phyloP scores from a whole-genome alignment of 2,329 filamentous ascomycete genomes.

The Aspergillus sclerotialis region DNA sequence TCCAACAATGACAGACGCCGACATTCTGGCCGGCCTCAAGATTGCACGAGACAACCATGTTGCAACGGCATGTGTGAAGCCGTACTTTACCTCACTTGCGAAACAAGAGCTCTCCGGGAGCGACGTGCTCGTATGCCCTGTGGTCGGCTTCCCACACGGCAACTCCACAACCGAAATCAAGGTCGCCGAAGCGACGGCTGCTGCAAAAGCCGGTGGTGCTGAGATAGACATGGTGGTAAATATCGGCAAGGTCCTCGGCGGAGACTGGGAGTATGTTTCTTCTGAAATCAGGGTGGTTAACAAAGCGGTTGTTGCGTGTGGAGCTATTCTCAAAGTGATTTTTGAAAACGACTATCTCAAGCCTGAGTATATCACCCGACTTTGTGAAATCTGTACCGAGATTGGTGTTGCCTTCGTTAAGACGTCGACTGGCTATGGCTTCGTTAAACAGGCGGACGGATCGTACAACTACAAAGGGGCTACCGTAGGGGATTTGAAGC shows the following conservation, averaged over 20 bases:
- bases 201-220: slow-evolving; percentile 41
- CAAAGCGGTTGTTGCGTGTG: slow-evolving; percentile 36
- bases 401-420: slow-evolving; percentile 52
- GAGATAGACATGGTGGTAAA: slow-evolving; percentile 58
- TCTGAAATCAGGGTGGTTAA: slow-evolving; percentile 49
- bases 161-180: slow-evolving; percentile 51
- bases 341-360: slow-evolving; percentile 55
- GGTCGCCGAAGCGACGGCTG: slow-evolving; percentile 45
- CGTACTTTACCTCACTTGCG: slow-evolving; percentile 48
- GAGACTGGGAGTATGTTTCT: slow-evolving; percentile 51
- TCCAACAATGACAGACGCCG: slow-evolving; percentile 53
- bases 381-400: slow-evolving; percentile 50
- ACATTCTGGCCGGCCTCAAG: slow-evolving; percentile 44
- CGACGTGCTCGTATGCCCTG: slow-evolving; percentile 48
- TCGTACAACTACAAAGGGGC: slow-evolving; percentile 50
- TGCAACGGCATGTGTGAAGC: slow-evolving; percentile 53
- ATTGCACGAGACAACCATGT: slow-evolving; percentile 44
- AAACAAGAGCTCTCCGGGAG: slow-evolving; percentile 41
- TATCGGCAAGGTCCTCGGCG: slow-evolving; percentile 50
- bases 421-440: slow-evolving; percentile 56
- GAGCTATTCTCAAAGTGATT: slow-evolving; percentile 52
- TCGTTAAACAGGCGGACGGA: slow-evolving; percentile 49
- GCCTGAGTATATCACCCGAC: slow-evolving; percentile 42
- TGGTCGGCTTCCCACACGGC: slow-evolving; percentile 57
- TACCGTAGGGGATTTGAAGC: slow-evolving; percentile 43